A percentile compares a stretch with the other conserved stretches of the same genome.
These are phyloP conservation scores for Colletotrichum orbiculare DNA, from an alignment of 2,329 filamentous ascomycete genomes.

Conservation along the genomic window DNA sequence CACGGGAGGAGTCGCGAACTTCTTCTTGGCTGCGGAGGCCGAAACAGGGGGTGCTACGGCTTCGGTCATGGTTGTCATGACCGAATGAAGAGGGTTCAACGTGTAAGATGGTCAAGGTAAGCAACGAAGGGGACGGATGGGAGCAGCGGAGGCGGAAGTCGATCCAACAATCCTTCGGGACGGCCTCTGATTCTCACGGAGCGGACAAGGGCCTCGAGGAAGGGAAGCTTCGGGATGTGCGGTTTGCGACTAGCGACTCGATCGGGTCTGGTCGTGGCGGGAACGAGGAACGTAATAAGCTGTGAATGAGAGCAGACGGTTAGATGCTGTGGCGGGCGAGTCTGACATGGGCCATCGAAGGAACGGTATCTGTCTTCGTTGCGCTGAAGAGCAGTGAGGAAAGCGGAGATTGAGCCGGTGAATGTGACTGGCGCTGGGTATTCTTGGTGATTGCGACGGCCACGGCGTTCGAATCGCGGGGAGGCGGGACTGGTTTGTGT, in stretches of 20 bases:
- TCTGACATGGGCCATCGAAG: no score
- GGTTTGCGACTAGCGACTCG: conserved; percentile 2
- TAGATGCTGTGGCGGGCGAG: background rate
- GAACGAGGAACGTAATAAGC: conserved; percentile 28
- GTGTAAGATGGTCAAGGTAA: background rate
- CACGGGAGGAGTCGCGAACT: conserved; percentile 59
- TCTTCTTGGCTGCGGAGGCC: conserved; percentile 45
- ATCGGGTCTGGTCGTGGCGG: conserved; percentile 2
- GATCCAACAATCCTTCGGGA: conserved; percentile 19
- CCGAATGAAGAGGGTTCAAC: conserved; percentile 6
- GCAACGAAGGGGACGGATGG: background rate
- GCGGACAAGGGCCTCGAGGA: conserved; percentile 15
- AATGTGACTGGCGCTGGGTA: background rate
- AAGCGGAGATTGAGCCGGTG: background rate
- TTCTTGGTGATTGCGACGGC: no score
- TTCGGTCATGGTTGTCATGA: conserved; percentile 38
- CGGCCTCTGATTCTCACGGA: conserved; percentile 27
- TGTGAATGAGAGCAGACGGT: background rate
- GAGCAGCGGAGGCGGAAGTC: background rate
- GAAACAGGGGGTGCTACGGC: conserved; percentile 24
- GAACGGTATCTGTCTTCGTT: no score
- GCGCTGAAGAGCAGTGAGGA: no score
- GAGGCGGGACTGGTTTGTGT: no score
- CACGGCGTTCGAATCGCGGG: no score
- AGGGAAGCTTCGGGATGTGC: conserved; percentile 5